Evolutionary conservation across 2,329 filamentous ascomycete species (phyloP), one percentile per base, ranked within the genome.

Genomic region (Beauveria bassiana): DNA sequence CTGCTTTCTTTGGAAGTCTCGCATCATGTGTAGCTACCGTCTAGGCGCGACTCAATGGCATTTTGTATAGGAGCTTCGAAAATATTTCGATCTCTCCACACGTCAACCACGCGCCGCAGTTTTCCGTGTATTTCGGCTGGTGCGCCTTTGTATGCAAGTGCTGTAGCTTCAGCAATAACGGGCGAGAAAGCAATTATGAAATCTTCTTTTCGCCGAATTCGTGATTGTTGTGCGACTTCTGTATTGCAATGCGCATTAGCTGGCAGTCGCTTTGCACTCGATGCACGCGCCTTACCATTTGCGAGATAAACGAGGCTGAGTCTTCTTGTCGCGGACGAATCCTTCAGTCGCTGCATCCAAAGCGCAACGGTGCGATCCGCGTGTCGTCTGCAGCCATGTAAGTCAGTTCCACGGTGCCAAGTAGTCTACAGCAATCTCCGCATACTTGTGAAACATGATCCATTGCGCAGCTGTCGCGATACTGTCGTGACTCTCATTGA

Each of bases 391-490:
- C 43, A 24, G 22, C 42, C 64, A 7, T 12, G 18, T 16, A 9
- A 22, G 40, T 64, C 56, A 65, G 63, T 61, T 54, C 14, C 20
- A 16, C 3, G 12, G 51, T 56, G 63, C 20, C 26, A 64, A 63
- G 61, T 20, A 61, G 34, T 58, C 20, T 31, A 26, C 7, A n/a
- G 45, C 31, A 45, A 20, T 26, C 8, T 63, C 73, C 65, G 28
- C 58, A 40, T 86, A 96, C 92, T 92, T 89, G 77, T 99, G 93
- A 74, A 99, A 99, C 89, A 99, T 96, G 64, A 99, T 95, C 96
- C 96, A 99, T 86, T 98, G 93, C 62, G 95, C 92, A 65, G 96
- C 93, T 42, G 91, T 93, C 64, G 96, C 85, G 71, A 99, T 98
- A 76, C 92, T 96, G 73, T 99, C 95, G 74, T 99, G 93, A 12